These are phyloP conservation scores for Urostyla sp. DNA, from an alignment of 73 alveolate genomes.

Conservation along the genomic window DNA sequence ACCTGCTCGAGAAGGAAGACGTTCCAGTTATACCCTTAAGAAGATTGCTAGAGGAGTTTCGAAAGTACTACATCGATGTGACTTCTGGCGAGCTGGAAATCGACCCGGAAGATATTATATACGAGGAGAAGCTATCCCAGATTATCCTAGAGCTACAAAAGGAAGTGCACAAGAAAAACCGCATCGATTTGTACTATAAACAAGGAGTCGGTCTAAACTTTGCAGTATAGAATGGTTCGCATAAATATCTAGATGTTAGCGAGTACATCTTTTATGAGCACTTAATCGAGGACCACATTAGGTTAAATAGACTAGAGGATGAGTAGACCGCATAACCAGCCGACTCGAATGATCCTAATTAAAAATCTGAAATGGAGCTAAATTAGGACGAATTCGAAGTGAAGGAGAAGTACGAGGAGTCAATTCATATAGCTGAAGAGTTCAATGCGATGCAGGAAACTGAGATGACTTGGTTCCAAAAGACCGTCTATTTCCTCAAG, in stretches of 20 bases:
- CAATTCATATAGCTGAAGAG: neutral
- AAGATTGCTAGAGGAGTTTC: conserved; percentile 6
- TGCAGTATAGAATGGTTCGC: conserved; percentile 22
- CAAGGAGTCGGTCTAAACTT: conserved; percentile 47
- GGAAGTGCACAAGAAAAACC: conserved; percentile 12
- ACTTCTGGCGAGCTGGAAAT: neutral
- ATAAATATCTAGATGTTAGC: neutral
- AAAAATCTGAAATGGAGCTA: neutral
- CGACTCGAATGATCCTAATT: neutral
- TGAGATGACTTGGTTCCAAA: neutral
- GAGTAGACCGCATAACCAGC: neutral
- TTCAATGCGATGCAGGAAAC: neutral
- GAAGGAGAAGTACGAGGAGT: conserved; percentile 11
- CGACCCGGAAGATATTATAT: neutral
- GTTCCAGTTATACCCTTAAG: conserved; percentile 33
- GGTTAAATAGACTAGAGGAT: neutral
- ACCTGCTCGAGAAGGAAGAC: neutral
- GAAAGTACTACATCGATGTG: neutral
- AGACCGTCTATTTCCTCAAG: neutral
- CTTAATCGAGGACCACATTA: neutral
- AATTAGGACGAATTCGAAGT: neutral
- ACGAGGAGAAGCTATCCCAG: conserved; percentile 1
- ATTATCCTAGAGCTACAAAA: neutral
- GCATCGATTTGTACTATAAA: conserved; percentile 38
- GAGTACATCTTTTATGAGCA: conserved; percentile 32